Evolutionary conservation across 1,284 basidiomycete species (phyloP).

Genomic region (Phlebopus sp.): DNA sequence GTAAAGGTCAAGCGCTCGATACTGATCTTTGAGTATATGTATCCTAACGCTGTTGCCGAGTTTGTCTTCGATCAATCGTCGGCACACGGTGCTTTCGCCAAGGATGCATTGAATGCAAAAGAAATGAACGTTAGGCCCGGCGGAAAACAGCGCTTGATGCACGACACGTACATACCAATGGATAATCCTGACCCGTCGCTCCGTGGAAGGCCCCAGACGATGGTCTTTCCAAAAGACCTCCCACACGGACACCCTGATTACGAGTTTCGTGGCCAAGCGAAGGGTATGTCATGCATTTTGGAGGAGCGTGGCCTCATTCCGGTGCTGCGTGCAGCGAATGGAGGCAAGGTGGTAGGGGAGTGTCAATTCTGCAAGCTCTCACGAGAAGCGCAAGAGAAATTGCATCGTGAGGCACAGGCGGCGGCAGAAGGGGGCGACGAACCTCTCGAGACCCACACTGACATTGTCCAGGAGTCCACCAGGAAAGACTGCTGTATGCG

Average conservation of each 20-base stretch:
- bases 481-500: slow-evolving; percentile 4
- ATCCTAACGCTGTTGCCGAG: slow-evolving; percentile 2
- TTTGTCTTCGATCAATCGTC: slow-evolving; percentile 13
- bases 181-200: too few relatives aligned
- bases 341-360: slow-evolving; percentile 3
- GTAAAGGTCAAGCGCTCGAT: slow-evolving; percentile 3
- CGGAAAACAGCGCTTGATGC: slow-evolving; percentile 2
- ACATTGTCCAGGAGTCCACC: background rate
- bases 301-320: slow-evolving; percentile 21
- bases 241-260: too few relatives aligned
- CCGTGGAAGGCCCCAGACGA: too few relatives aligned
- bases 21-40: slow-evolving; percentile 2
- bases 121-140: slow-evolving; percentile 9
- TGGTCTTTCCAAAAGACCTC: too few relatives aligned
- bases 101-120: slow-evolving; percentile 10
- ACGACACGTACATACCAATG: too few relatives aligned
- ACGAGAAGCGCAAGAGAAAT: background rate
- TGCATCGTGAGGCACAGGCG: background rate
- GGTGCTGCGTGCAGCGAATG: background rate
- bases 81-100: background rate
- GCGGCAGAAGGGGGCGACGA: background rate
- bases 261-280: slow-evolving; percentile 28
- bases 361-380: slow-evolving; percentile 6
- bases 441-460: background rate
- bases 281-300: slow-evolving; percentile 36